Percentiles rank a stretch among this genome's conserved stretches.
phyloP scores from a whole-genome alignment of 2,329 filamentous ascomycete genomes.

The Neofusicoccum laricinum region DNA sequence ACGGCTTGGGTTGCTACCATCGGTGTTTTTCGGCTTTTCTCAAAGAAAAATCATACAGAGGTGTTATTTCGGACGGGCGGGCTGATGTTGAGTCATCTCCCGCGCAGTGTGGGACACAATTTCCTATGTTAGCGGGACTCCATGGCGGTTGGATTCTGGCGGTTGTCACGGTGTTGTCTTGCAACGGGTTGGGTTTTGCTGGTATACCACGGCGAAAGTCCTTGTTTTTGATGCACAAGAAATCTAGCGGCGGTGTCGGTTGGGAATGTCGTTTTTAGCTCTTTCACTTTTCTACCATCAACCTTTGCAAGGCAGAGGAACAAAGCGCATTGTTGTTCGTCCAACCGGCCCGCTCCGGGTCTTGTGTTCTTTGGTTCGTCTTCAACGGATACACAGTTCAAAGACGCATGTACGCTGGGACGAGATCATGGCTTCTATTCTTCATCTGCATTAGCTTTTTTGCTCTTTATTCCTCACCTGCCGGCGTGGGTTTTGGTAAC shows the following conservation, averaged over 20 bases:
- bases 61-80: constrained; percentile 17
- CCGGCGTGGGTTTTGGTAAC: constrained; percentile 1
- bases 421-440: constrained; percentile 25
- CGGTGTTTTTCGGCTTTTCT: constrained; percentile 19
- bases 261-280: constrained; percentile 17
- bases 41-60: constrained; percentile 18
- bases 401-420: constrained; percentile 36
- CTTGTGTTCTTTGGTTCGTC: constrained; percentile 16
- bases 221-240: constrained; percentile 26
- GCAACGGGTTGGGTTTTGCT: constrained; percentile 21
- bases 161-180: constrained; percentile 17
- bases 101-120: constrained; percentile 30
- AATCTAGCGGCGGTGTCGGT: constrained; percentile 36
- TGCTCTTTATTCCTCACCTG: not conserved
- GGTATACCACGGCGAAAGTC: constrained; percentile 40
- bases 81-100: constrained; percentile 10
- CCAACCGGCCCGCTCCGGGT: constrained; percentile 9
- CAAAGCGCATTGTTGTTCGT: constrained; percentile 7
- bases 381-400: constrained; percentile 14
- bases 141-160: constrained; percentile 14
- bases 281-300: constrained; percentile 5
- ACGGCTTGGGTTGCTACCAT: constrained; percentile 28
- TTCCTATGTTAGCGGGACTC: constrained; percentile 36
- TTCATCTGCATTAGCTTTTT: constrained; percentile 21
- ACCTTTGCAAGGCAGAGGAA: constrained; percentile 11